A percentile compares a stretch with the other conserved stretches of the same genome.
Evolutionary conservation across 2,329 filamentous ascomycete genomes (phyloP).

Genomic region (Podosphaera aphanis): DNA sequence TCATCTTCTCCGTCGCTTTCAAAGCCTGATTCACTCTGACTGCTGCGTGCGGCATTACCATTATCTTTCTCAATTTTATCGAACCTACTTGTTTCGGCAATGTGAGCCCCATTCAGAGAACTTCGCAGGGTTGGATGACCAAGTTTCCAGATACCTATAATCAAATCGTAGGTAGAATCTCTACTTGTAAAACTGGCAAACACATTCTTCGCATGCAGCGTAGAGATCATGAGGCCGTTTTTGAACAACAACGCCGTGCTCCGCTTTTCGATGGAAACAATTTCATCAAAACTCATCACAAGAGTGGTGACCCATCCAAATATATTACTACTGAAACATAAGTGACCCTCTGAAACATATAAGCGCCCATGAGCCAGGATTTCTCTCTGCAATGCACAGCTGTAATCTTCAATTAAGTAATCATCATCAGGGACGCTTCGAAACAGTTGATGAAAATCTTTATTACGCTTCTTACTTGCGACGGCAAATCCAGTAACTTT

Average conservation of each 20-base stretch:
- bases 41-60: conserved; percentile 17
- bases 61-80: conserved; percentile 80
- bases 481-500: conserved; percentile 88
- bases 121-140: conserved; percentile 81
- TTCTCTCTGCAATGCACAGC: conserved; percentile 83
- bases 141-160: conserved; percentile 96
- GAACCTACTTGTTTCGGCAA: conserved; percentile 57
- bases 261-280: conserved; percentile 90
- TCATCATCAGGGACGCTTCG: conserved; percentile 95
- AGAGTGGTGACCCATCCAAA: conserved; percentile 93
- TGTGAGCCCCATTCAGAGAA: conserved; percentile 65
- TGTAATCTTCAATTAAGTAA: conserved; percentile 95
- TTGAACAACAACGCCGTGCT: conserved; percentile 89
- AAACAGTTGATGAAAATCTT: conserved; percentile 83
- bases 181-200: conserved; percentile 89
- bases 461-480: conserved; percentile 84
- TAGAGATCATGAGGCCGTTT: conserved; percentile 92
- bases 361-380: conserved; percentile 83
- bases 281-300: conserved; percentile 95
- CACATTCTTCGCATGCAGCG: conserved; percentile 78
- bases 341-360: conserved; percentile 89
- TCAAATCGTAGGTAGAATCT: conserved; percentile 88
- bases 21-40: conserved; percentile 30
- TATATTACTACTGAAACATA: conserved; percentile 98
- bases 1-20: conserved; percentile 22